Conservation (phyloP, 2,329 filamentous ascomycete genomes). For the Talaromyces amestolkiae region DNA sequence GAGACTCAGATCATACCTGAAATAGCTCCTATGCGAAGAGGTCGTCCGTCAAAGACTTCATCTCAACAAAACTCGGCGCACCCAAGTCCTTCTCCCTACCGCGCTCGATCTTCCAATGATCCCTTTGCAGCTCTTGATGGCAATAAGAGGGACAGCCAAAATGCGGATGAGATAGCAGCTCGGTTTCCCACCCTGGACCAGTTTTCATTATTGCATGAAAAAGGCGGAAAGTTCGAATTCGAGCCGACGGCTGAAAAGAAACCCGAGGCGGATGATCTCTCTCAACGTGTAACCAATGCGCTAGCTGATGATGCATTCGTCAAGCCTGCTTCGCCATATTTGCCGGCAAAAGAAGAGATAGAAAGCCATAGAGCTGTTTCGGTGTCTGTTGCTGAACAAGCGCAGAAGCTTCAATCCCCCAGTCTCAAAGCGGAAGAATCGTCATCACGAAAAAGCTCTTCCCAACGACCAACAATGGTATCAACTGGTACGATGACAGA, state of each 20-base stretch:
- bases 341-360: slow-evolving; percentile 32
- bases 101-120: slow-evolving; percentile 59
- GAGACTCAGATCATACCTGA: slow-evolving; percentile 76
- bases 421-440: slow-evolving; percentile 30
- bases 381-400: slow-evolving; percentile 24
- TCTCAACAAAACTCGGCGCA: slow-evolving; percentile 52
- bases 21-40: slow-evolving; percentile 89
- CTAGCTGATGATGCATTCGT: slow-evolving; percentile 83
- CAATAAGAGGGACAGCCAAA: slow-evolving; percentile 51
- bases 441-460: slow-evolving; percentile 39
- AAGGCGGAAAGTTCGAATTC: slow-evolving; percentile 81
- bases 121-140: slow-evolving; percentile 89
- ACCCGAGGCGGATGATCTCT: slow-evolving; percentile 52
- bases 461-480: slow-evolving; percentile 52
- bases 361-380: slow-evolving; percentile 26
- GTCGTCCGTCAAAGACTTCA: slow-evolving; percentile 61
- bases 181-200: slow-evolving; percentile 90
- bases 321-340: slow-evolving; percentile 35
- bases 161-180: slow-evolving; percentile 75
- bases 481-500: slow-evolving; percentile 80
- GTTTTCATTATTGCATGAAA: slow-evolving; percentile 84
- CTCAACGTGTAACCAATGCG: slow-evolving; percentile 68
- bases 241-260: slow-evolving; percentile 53
- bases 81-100: slow-evolving; percentile 66
- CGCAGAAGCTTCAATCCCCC: slow-evolving; percentile 25